phyloP scores from a whole-genome alignment of 345 rosid species.

The Gossypium raimondii region DNA sequence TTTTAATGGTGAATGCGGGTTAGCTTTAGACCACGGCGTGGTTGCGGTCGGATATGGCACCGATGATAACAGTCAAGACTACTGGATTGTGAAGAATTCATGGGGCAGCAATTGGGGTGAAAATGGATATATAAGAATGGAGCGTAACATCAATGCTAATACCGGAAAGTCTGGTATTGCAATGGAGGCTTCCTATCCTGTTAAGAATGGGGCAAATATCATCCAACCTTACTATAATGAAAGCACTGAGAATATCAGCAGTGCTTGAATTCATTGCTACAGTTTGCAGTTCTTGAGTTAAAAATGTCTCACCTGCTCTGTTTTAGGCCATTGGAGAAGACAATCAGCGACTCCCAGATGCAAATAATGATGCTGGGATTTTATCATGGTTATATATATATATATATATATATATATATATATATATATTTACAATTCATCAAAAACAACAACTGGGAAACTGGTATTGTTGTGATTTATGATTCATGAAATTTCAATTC shows the following conservation, averaged over 20 bases:
- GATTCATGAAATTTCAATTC: conserved; percentile 19
- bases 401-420: conserved; percentile 25
- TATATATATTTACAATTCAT: conserved; percentile 11
- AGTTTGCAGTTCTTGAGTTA: conserved; percentile 32
- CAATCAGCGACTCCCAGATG: not conserved
- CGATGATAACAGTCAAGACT: conserved; percentile 57
- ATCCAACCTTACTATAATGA: conserved; percentile 20
- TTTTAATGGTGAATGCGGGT: conserved; percentile 70
- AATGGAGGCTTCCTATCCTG: conserved; percentile 51
- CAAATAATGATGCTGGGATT: conserved; percentile 11
- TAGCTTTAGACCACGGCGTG: conserved; percentile 73
- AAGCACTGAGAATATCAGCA: conserved; percentile 20
- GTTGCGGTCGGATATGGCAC: conserved; percentile 80
- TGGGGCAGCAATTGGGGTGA: conserved; percentile 71
- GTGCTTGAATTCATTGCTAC: conserved; percentile 13
- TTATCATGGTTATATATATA: conserved; percentile 16
- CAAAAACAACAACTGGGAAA: conserved; percentile 1
- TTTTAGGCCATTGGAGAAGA: not conserved
- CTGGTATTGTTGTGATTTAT: not conserved
- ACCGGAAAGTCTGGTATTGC: conserved; percentile 58
- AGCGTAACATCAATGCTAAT: conserved; percentile 29
- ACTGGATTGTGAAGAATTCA: conserved; percentile 82
- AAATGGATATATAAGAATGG: conserved; percentile 47
- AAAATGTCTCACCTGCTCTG: not conserved
- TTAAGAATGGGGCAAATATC: conserved; percentile 49